Base-by-base conservation (phyloP, 148 eudicot genomes). In the Cornus controversa region DNA sequence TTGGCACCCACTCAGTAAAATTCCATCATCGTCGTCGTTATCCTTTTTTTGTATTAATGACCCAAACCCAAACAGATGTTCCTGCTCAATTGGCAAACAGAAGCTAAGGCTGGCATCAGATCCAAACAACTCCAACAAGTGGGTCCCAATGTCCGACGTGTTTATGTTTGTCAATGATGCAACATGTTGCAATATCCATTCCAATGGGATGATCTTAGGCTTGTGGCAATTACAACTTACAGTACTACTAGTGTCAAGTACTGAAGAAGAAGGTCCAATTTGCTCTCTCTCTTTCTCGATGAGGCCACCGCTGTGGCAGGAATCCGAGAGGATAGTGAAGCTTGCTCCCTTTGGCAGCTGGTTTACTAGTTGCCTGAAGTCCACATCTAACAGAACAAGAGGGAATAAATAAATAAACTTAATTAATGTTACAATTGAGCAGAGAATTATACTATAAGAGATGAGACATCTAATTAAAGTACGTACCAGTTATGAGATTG, bases 251-350 rank as follows among this genome's bases (percentile, higher is more conserved):
- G 76, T 45, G 26, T 80, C 34, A 53, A 29, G 10, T n/a, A 31
- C 34, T 31, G 34, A 31, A 31, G 64, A 67, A 45, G 85, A 75
- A 24, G 91, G 92, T 25, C 94, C 92, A 8, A 91, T 86, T 79
- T 91, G 92, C 82, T 91, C 91, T 53, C 80, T 91, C 70, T 89
- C 94, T 62, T 91, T 86, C 82, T 91, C 87, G 25, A 91, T 91
- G 5, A 91, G 87, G 50, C 94, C 94, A n/a, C 88, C 88, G 25
- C 88, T 85, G 42, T 85, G 88, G 82, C 94, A 91, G 54, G 94
- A 91, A 50, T 91, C 94, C 10, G 94, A 91, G 16, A 91, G 77
- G 70, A 91, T 86, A 1, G 92, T 91, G 85, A 91, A 89, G 57
- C 58, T 87, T 71, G 86, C 87, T 71, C 89, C 93, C 37, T 77